These are phyloP conservation scores for Pulveroboletus ravenelii DNA, from an alignment of 768 basidiomycete genomes.

Conservation along the genomic window DNA sequence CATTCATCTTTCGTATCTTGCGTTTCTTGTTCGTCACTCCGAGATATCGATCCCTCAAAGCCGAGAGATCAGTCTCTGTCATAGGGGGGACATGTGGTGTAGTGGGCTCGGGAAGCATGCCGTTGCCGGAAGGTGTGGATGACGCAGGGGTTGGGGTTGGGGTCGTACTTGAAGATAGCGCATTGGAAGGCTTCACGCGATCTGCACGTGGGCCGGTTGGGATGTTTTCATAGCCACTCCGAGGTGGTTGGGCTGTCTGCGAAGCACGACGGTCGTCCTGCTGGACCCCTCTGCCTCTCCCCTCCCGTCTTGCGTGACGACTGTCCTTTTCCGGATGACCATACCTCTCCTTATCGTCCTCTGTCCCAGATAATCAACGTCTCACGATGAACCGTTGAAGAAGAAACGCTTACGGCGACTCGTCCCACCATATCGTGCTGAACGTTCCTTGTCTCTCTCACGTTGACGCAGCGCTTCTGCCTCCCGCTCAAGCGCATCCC, in stretches of 20 bases:
- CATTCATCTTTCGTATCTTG: constrained; percentile 90
- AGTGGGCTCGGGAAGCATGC: constrained; percentile 34
- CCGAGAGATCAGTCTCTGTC: constrained; percentile 74
- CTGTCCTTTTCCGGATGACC: constrained; percentile 48
- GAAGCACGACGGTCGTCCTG: constrained; percentile 36
- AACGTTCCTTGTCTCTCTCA: constrained; percentile 37
- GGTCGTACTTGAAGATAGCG: constrained; percentile 34
- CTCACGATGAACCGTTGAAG: background rate
- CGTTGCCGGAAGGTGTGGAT: constrained; percentile 28
- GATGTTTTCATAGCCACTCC: constrained; percentile 57
- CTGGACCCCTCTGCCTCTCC: constrained; percentile 32
- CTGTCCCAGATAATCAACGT: constrained; percentile 29
- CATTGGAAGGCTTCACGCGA: constrained; percentile 41
- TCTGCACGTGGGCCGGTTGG: constrained; percentile 85
- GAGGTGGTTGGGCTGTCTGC: constrained; percentile 31
- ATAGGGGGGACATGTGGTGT: constrained; percentile 55
- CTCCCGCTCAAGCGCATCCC: constrained; percentile 70
- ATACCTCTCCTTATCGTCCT: constrained; percentile 46
- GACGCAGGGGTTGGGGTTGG: constrained; percentile 56
- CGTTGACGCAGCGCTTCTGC: constrained; percentile 63
- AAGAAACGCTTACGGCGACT: constrained; percentile 27
- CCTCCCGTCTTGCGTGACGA: constrained; percentile 39
- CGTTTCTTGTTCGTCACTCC: constrained; percentile 94
- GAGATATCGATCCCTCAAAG: constrained; percentile 89
- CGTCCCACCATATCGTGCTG: constrained; percentile 37